phyloP scores from a whole-genome alignment of 805 yeast species.

The Ascoidea tarda region DNA sequence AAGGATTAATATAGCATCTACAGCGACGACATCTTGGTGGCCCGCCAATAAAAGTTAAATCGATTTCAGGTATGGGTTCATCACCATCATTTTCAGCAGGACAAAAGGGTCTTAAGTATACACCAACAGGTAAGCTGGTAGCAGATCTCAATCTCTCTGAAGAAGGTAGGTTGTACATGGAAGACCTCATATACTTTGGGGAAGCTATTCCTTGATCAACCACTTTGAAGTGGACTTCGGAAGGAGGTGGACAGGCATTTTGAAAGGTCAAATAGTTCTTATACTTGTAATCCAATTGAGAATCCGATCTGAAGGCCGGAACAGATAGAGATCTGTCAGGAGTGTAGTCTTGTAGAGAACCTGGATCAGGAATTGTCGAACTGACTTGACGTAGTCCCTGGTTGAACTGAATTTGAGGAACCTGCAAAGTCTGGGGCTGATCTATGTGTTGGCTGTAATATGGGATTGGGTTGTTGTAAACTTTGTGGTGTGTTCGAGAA shows the following conservation, averaged over 20 bases:
- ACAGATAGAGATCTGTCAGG: background rate
- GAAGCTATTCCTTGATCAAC: conserved; percentile 78
- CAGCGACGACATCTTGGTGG: conserved; percentile 91
- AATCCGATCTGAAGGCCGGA: conserved; percentile 14
- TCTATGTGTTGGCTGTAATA: background rate
- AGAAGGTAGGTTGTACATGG: conserved; percentile 76
- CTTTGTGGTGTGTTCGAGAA: background rate
- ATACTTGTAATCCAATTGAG: conserved; percentile 22
- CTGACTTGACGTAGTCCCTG: background rate
- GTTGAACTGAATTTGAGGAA: background rate
- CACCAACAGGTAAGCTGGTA: conserved; percentile 69
- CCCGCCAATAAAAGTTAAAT: conserved; percentile 38
- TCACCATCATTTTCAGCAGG: conserved; percentile 32
- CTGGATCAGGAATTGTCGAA: background rate
- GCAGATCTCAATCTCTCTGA: conserved; percentile 53
- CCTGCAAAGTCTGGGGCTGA: background rate
- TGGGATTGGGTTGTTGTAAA: no score
- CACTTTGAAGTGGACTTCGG: conserved; percentile 55
- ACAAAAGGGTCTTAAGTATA: conserved; percentile 79
- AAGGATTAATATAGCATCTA: conserved; percentile 79
- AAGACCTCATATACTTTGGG: conserved; percentile 62
- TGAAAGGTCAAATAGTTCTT: conserved; percentile 54
- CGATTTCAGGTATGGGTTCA: conserved; percentile 52
- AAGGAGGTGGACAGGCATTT: conserved; percentile 71
- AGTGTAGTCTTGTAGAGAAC: background rate